Base-by-base conservation (phyloP, 805 yeast genomes). In the Myxozyma neotropica region DNA sequence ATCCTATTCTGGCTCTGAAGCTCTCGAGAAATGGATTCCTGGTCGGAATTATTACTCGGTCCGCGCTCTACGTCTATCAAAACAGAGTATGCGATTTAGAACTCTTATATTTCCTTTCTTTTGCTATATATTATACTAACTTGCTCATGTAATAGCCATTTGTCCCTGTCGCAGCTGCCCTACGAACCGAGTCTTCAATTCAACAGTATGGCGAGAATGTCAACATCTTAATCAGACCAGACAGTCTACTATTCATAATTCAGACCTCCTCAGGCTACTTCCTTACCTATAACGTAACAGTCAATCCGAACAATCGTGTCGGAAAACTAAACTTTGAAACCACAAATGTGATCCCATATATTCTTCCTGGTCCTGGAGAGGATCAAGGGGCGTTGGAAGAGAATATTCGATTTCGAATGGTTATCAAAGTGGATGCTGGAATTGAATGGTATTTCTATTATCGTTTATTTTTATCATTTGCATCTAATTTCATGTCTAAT, bases 101-200 rank as follows among this genome's bases (percentile, higher is more conserved):
- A n/a, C n/a, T n/a, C n/a, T n/a, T n/a, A n/a, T n/a, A n/a, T n/a
- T n/a, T n/a, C n/a, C n/a, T n/a, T n/a, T n/a, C n/a, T n/a, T n/a
- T n/a, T n/a, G n/a, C n/a, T n/a, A n/a, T n/a, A n/a, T n/a, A n/a
- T n/a, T n/a, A n/a, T n/a, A n/a, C n/a, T n/a, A n/a, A n/a, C n/a
- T n/a, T n/a, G n/a, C n/a, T n/a, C n/a, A n/a, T n/a, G n/a, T n/a
- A n/a, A n/a, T n/a, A 72, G 59, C 80, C 82, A 2, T 71, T 78
- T 48, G 71, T 80, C 13, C 83, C 85, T 1, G 71, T 83, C 3
- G 78, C 81, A 8, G 76, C 77, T 1, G 83, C 82, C 64, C 71
- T 74, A 5, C 70, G 88, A 55, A 71, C 80, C 0, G 66, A 67
- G 23, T 73, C 74, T 21, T 80, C 85, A 2, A 58, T 83, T 15